phyloP scores from a whole-genome alignment of 2,329 filamentous ascomycete species.

The Claviceps monticola region DNA sequence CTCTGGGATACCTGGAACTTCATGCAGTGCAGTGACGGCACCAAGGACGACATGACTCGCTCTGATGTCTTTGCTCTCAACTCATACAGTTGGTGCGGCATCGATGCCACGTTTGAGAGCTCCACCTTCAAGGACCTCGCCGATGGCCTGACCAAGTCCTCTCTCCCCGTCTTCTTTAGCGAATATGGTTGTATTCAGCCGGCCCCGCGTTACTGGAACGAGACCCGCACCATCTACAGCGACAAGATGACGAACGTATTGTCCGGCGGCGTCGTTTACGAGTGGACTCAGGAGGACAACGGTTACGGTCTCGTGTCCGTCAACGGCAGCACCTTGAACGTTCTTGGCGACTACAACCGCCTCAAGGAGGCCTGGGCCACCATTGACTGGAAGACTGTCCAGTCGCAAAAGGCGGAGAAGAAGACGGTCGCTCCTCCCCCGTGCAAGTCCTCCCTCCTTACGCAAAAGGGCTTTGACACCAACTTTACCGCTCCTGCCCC shows the following conservation, averaged over 20 bases:
- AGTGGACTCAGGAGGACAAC: constrained; percentile 60
- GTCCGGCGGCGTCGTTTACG: constrained; percentile 68
- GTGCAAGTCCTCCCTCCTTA: constrained; percentile 57
- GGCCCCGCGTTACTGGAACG: constrained; percentile 59
- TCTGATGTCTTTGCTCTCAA: constrained; percentile 69
- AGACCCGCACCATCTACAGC: constrained; percentile 60
- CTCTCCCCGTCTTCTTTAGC: constrained; percentile 69
- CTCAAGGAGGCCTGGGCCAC: constrained; percentile 63
- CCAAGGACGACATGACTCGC: constrained; percentile 44
- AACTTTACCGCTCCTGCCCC: constrained; percentile 65
- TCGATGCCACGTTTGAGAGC: constrained; percentile 44
- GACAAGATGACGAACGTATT: constrained; percentile 53
- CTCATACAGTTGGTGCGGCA: constrained; percentile 55
- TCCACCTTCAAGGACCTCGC: constrained; percentile 52
- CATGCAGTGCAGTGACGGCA: constrained; percentile 50
- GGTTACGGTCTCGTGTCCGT: constrained; percentile 52
- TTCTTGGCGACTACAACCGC: constrained; percentile 56
- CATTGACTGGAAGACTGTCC: constrained; percentile 56
- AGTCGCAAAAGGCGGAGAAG: constrained; percentile 44
- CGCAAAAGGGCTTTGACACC: constrained; percentile 50
- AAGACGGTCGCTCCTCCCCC: constrained; percentile 38
- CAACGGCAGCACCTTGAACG: constrained; percentile 40
- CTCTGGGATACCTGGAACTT: constrained; percentile 66
- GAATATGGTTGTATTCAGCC: constrained; percentile 69
- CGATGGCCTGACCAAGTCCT: constrained; percentile 47